A percentile compares a stretch with the other conserved stretches of the same genome.
Evolutionary conservation across 2,329 filamentous ascomycete genomes (phyloP).

Genomic region (Fusarium fujikuroi): DNA sequence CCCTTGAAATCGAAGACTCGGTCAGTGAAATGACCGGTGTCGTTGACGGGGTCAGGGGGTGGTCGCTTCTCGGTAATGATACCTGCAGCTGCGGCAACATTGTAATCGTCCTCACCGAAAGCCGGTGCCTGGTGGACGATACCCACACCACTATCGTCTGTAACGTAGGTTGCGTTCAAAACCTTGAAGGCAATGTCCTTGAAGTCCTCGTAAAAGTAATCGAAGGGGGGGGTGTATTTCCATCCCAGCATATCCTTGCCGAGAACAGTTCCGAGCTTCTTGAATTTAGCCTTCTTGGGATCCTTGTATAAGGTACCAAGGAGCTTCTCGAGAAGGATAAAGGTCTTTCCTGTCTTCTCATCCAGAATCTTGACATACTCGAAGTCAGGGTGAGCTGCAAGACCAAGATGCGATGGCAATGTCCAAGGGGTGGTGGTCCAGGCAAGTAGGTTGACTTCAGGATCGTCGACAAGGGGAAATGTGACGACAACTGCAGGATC

Average conservation of each 20-base stretch:
- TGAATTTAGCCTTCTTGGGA: conserved; percentile 93
- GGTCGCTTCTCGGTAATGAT: conserved; percentile 79
- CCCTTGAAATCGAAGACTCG: conserved; percentile 85
- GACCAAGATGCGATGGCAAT: conserved; percentile 80
- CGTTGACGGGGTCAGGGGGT: conserved; percentile 93
- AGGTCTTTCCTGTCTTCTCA: conserved; percentile 82
- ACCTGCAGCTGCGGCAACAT: conserved; percentile 78
- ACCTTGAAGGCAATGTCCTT: conserved; percentile 86
- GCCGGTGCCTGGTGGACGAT: conserved; percentile 94
- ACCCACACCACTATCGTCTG: conserved; percentile 88
- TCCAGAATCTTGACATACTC: conserved; percentile 91
- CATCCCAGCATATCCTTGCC: conserved; percentile 88
- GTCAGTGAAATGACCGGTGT: conserved; percentile 80
- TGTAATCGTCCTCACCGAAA: conserved; percentile 97
- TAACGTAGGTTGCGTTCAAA: conserved; percentile 86
- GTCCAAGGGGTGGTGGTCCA: conserved; percentile 95
- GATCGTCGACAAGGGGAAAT: conserved; percentile 84
- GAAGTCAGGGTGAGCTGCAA: conserved; percentile 83
- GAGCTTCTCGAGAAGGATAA: conserved; percentile 84
- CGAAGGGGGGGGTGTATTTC: conserved; percentile 89
- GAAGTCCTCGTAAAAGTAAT: conserved; percentile 91
- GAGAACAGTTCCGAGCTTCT: conserved; percentile 80
- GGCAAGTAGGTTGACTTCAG: conserved; percentile 79
- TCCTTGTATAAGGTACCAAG: conserved; percentile 91
- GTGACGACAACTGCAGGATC: conserved; percentile 90